These are phyloP conservation scores for Pseudozyma tsukubaensis DNA, from an alignment of 1,284 basidiomycete species.

Conservation along the genomic window DNA sequence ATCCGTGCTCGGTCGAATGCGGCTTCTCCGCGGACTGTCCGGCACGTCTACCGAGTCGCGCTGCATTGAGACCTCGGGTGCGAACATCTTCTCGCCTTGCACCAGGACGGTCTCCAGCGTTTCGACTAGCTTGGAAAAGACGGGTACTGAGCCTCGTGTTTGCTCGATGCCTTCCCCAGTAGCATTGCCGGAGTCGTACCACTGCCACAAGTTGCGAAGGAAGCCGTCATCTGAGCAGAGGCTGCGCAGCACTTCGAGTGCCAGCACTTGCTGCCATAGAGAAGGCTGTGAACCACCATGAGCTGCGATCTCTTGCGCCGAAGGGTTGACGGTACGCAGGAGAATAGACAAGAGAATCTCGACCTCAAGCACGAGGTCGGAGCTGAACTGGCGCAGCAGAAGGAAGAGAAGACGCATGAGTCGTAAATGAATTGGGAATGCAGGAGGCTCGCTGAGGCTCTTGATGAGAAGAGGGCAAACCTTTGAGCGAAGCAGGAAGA, in stretches of 20 bases:
- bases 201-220: slow-evolving; percentile 61
- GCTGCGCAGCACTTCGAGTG: slow-evolving; percentile 60
- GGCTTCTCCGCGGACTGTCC: slow-evolving; percentile 32
- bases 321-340: slow-evolving; percentile 46
- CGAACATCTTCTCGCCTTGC: slow-evolving; percentile 42
- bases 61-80: slow-evolving; percentile 36
- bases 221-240: slow-evolving; percentile 61
- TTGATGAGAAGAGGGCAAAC: slow-evolving; percentile 90
- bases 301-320: slow-evolving; percentile 29
- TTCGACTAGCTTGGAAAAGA: slow-evolving; percentile 59
- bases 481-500: slow-evolving; percentile 85
- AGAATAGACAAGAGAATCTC: slow-evolving; percentile 67
- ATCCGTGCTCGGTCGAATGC: slow-evolving; percentile 39
- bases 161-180: slow-evolving; percentile 4
- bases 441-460: slow-evolving; percentile 76
- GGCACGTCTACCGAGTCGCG: slow-evolving; percentile 16
- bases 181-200: slow-evolving; percentile 50
- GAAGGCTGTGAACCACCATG: slow-evolving; percentile 36
- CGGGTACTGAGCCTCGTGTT: slow-evolving; percentile 21
- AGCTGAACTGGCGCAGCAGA: slow-evolving; percentile 88
- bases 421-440: slow-evolving; percentile 88
- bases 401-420: slow-evolving; percentile 92
- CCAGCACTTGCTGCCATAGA: slow-evolving; percentile 64
- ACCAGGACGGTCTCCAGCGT: slow-evolving; percentile 37
- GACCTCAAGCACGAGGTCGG: slow-evolving; percentile 72